Evolutionary conservation across 441 rosid species (phyloP), one percentile per base, ranked within the genome.

Genomic region (Gossypium davidsonii): DNA sequence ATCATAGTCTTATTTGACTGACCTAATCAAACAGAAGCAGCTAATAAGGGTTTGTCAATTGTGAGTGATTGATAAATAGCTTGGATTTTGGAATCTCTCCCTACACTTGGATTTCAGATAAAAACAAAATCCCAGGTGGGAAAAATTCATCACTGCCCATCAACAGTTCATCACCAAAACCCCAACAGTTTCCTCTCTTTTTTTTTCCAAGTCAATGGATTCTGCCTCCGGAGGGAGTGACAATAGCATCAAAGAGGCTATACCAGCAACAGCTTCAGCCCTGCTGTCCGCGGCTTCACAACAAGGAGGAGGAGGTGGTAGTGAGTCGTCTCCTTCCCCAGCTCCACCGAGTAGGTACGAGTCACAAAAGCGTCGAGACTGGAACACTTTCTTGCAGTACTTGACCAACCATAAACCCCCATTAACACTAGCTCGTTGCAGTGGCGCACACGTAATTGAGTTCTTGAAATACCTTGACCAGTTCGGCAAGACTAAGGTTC

Each of bases 401-500:
- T 82, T 93, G 59, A 87, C 74, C 79, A 90, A 84, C 84, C 97
- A 93, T 82, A 93, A 90, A 79, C 97, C 98, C 0, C 97, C 98
- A 14, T 70, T 93, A 6, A 84, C 92, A 0, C 82, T 93, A 1
- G 80, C 89, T 0, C 80, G 97, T 0, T 91, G 98, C 84, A 91
- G 98, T 31, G 97, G 98, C 10, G 94, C 98, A 17, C 94, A 93
- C 74, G 98, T 90, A 44, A 87, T 93, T 66, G 98, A 93, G 82
- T 93, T 93, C 80, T 84, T 93, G 79, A 91, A 88, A 77, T 93
- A 93, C 74, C 67, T 93, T 11, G 98, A 93, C 73, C 98, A 93
- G 78, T 93, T 93, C 60, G 98, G 98, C 9, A 93, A 93, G 79
- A 93, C 98, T 1, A 93, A 93, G 71, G 98, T 93, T 55, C 98